These are phyloP conservation scores for Nannochloropsis granulata DNA, from an alignment of 108 stramenopile genomes.

Conservation along the genomic window DNA sequence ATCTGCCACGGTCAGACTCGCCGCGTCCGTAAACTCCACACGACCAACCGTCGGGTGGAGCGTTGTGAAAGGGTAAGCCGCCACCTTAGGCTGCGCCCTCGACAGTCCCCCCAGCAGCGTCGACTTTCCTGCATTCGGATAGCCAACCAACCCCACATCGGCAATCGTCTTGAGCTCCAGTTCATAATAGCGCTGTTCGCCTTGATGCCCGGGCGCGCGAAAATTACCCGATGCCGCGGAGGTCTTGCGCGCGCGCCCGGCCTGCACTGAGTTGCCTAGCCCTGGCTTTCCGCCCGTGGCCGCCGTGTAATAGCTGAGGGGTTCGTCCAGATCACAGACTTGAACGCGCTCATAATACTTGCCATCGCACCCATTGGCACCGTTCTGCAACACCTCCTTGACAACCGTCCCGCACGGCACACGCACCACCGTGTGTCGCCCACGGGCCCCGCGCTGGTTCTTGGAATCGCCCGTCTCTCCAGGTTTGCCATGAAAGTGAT, in stretches of 20 bases:
- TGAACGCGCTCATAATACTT: not conserved
- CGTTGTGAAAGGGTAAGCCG: slow-evolving; percentile 95
- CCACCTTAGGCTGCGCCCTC: slow-evolving; percentile 74
- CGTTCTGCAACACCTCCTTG: slow-evolving; percentile 3
- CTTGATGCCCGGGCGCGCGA: not conserved
- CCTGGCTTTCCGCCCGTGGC: slow-evolving; percentile 17
- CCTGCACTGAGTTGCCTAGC: slow-evolving; percentile 14
- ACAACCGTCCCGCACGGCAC: slow-evolving; percentile 25
- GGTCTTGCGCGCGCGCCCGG: not conserved
- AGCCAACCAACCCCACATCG: slow-evolving; percentile 95
- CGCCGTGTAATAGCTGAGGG: not conserved
- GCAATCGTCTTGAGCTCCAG: slow-evolving; percentile 88
- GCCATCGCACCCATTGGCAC: not conserved
- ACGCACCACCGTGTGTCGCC: slow-evolving; percentile 11
- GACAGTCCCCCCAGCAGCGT: slow-evolving; percentile 72
- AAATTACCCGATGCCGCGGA: not conserved
- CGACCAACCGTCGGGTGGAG: slow-evolving; percentile 76
- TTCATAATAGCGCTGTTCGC: slow-evolving; percentile 34
- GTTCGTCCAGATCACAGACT: slow-evolving; percentile 10
- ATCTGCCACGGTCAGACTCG: slow-evolving; percentile 67
- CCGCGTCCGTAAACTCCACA: slow-evolving; percentile 50
- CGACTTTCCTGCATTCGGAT: slow-evolving; percentile 85
- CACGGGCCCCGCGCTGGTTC: not conserved
- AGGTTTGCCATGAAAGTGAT: not conserved
- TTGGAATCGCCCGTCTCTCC: not conserved